These are phyloP conservation scores for Aspergillus mulundensis DNA, from an alignment of 495 filamentous ascomycete genomes.

Conservation along the genomic window DNA sequence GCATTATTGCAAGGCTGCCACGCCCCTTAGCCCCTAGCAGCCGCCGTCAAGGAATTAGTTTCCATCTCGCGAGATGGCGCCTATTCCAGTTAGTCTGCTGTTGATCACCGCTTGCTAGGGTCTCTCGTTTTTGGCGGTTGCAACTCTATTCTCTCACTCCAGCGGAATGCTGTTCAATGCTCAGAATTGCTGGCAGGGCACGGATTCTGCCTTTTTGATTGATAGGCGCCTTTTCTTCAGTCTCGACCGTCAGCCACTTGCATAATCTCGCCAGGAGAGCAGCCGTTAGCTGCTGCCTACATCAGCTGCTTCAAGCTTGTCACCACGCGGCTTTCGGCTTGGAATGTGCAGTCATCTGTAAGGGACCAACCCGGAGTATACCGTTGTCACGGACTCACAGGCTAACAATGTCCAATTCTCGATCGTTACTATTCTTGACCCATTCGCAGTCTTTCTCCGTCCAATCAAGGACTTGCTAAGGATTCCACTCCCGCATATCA, in stretches of 20 bases:
- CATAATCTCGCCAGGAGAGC: not conserved
- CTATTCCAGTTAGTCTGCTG: conserved; percentile 14
- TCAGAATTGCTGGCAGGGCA: not conserved
- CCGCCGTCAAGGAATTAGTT: conserved; percentile 1
- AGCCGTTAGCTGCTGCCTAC: not conserved
- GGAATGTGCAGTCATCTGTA: conserved; percentile 1
- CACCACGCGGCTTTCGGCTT: not conserved
- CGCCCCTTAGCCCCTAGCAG: not conserved
- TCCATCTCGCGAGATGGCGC: conserved; percentile 20
- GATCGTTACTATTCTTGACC: not conserved
- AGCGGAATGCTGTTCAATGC: not conserved
- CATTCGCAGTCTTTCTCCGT: not conserved
- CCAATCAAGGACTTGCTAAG: not conserved
- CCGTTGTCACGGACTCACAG: not conserved
- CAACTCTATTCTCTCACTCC: conserved; percentile 12
- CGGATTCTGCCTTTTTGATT: not conserved
- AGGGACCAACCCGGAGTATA: not conserved
- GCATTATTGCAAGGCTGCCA: not conserved
- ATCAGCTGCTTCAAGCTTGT: not conserved
- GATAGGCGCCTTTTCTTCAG: not conserved
- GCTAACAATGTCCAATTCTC: too few species aligned
- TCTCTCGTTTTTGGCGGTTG: conserved; percentile 5
- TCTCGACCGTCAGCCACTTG: not conserved
- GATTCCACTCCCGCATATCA: not conserved
- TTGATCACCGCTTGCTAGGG: conserved; percentile 14